phyloP scores from a whole-genome alignment of 306 rosid genomes.

The Casuarina glauca region DNA sequence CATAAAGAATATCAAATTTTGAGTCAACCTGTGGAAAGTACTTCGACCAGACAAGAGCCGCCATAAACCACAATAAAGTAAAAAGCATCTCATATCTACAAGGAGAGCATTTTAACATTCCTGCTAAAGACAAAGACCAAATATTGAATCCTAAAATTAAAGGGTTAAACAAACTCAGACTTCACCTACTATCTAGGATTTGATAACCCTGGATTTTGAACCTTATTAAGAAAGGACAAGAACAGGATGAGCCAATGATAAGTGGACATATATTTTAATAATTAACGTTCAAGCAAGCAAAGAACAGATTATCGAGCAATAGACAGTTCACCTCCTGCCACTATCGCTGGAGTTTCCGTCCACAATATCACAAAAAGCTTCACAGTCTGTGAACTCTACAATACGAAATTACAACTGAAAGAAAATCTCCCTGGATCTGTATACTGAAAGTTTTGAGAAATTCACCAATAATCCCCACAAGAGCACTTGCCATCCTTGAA shows the following conservation, averaged over 20 bases:
- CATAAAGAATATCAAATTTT: neutral
- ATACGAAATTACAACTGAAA: conserved; percentile 13
- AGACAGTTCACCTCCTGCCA: conserved; percentile 28
- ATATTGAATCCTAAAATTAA: neutral
- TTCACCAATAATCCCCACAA: conserved; percentile 93
- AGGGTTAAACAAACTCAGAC: neutral
- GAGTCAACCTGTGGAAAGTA: neutral
- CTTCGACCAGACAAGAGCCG: neutral
- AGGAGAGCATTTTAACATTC: neutral
- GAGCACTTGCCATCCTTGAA: conserved; percentile 91
- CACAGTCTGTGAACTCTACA: conserved; percentile 25
- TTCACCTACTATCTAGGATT: neutral
- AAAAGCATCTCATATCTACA: neutral
- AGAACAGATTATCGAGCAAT: conserved; percentile 30
- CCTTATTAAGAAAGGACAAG: neutral
- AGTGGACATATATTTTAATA: conserved; percentile 16
- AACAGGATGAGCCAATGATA: neutral
- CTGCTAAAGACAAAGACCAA: neutral
- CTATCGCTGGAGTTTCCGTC: conserved; percentile 25
- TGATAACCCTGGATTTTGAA: neutral
- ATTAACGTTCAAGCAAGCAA: conserved; percentile 32
- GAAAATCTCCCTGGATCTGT: conserved; percentile 21
- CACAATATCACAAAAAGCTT: conserved; percentile 15
- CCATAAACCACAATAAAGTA: neutral
- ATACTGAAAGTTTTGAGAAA: conserved; percentile 9